Base-by-base conservation (phyloP, 441 rosid genomes). In the Populus hybrid region DNA sequence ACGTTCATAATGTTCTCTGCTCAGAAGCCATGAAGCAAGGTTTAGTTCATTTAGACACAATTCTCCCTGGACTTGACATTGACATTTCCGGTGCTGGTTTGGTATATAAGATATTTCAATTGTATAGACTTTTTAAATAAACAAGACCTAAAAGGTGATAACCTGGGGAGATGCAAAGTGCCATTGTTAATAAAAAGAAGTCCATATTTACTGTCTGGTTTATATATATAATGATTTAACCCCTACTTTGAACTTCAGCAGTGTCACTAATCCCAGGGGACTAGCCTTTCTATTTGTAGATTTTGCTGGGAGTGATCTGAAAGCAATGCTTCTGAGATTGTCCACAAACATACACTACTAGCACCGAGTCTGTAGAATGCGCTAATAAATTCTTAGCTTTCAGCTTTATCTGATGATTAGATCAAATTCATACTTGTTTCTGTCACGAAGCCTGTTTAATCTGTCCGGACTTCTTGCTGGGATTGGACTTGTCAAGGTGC, bases 1-100 rank as follows among this genome's bases (percentile, higher is more conserved):
- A 80, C 90, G 26, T 95, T 93, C 86, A 93, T 95, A 69, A 90
- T 93, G 95, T 95, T 91, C 86, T 85, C 96, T 61, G 97, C 98
- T 76, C 89, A 90, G 84, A 93, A 93, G 85, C 96, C 96, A 46
- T 93, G 89, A 84, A 79, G 77, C 72, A 66, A 72, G 78, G 63
- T 73, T 76, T 73, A 65, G 38, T 24, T 75, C 75, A 67, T 70
- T 67, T 70, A 81, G 68, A 26, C 77, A 75, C 64, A 72, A 32
- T 76, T 69, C 73, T 65, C 69, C 72, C 72, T 74, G 38, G 77
- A 57, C 54, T 72, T 65, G 80, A 38, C 24, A 21, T 72, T 72
- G 54, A 72, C 78, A 61, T 80, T 6, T 63, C 12, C 69, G 35
- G 67, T 24, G 61, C 7, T 54, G 10, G 70, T 79, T 21, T 71